Evolutionary conservation across 176 grass and related monocot species (phyloP), one percentile per base, ranked within the genome.

Genomic region (Cenchrus fungigraminus): DNA sequence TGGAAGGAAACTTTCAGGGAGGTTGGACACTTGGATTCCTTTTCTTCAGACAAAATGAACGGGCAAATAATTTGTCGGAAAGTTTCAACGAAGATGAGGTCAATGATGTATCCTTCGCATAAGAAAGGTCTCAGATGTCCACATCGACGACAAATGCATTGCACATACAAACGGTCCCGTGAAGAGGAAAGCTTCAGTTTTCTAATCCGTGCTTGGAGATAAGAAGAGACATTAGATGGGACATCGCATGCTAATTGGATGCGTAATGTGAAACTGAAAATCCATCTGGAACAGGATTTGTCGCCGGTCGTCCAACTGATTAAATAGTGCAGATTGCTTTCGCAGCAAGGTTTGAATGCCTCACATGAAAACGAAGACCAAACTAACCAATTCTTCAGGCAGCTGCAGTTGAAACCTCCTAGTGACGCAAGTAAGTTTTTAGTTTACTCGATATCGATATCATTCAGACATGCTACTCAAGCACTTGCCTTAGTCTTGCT

Each of bases 71-170:
- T 81, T 74, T 87, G 67, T 82, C 68, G 78, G 84, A 78, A 88
- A 78, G 71, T 40, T 90, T 88, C 73, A 77, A 68, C 78, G 44
- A 82, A 86, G 52, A 74, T 87, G 88, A 86, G 83, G 86, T 88
- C 88, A 92, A 77, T 79, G 82, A 61, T 81, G 69, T 52, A 44
- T 16, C 68, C 83, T 65, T 71, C 69, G 3, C 76, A 79, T 62
- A 73, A 85, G 77, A 86, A 88, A 78, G 78, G 83, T 91, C 82
- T 88, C 78, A 14, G 57, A 61, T 37, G 85, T 88, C 86, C 72
- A 78, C 79, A 73, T 85, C 83, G 42, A 78, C 14, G 72, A 83
- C 86, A 85, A 86, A 68, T 58, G 65, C 67, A 31, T 43, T 44
- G 55, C 78, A 45, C 82, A 44, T 47, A 44, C 47, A 65, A 72